Evolutionary conservation across 495 filamentous ascomycete species (phyloP).

Genomic region (Bryoglossum gracile): DNA sequence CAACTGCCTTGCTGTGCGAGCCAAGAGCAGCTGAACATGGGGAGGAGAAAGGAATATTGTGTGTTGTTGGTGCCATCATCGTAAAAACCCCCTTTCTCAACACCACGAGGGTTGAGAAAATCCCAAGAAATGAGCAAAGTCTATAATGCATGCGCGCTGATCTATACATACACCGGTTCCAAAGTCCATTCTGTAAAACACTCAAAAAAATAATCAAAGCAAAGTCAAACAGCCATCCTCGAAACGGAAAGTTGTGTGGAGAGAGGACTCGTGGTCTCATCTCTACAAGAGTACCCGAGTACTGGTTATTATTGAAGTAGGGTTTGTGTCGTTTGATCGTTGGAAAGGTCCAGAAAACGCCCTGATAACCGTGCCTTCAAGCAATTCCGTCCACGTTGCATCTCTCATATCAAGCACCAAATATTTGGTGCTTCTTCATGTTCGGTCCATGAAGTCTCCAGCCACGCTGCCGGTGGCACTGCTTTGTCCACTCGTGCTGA

Average conservation of each 20-base stretch:
- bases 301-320: slow-evolving; percentile 10
- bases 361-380: slow-evolving; percentile 7
- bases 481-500: slow-evolving; percentile 30
- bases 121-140: slow-evolving; percentile 14
- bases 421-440: slow-evolving; percentile 11
- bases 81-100: no score
- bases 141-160: slow-evolving; percentile 21
- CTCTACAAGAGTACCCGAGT: background rate
- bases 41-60: no score
- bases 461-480: slow-evolving; percentile 24
- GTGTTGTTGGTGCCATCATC: no score
- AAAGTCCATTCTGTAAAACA: background rate
- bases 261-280: slow-evolving; percentile 4
- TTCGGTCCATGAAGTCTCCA: slow-evolving; percentile 27
- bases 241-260: background rate
- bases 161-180: slow-evolving; percentile 16
- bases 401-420: background rate
- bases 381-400: slow-evolving; percentile 8
- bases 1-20: no score
- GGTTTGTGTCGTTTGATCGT: slow-evolving; percentile 1
- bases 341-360: background rate
- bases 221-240: background rate
- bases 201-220: slow-evolving; percentile 3
- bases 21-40: no score
- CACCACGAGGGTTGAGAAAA: no score